These are phyloP conservation scores for Diplodia intermedia DNA, from an alignment of 2,329 filamentous ascomycete genomes.

Conservation along the genomic window DNA sequence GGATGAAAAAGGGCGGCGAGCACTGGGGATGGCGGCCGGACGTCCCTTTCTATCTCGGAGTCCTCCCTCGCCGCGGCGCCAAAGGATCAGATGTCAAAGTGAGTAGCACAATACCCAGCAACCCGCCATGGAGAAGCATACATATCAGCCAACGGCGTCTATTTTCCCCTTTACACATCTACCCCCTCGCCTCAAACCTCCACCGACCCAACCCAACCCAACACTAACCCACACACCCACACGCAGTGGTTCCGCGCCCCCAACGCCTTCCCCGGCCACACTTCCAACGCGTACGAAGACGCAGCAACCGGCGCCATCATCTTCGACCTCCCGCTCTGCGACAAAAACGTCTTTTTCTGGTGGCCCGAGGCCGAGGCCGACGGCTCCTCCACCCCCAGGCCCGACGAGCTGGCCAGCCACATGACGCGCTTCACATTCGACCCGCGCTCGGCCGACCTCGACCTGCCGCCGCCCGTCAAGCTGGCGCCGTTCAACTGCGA, in stretches of 20 bases:
- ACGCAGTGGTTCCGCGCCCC: constrained; percentile 46
- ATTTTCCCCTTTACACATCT: too few species aligned
- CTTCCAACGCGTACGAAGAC: constrained; percentile 49
- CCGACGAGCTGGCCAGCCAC: constrained; percentile 34
- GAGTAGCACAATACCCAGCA: background rate
- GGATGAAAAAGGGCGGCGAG: constrained; percentile 49
- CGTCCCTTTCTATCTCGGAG: constrained; percentile 41
- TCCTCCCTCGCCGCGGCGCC: constrained; percentile 38
- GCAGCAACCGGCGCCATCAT: constrained; percentile 39
- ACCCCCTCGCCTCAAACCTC: background rate
- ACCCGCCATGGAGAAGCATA: too few species aligned
- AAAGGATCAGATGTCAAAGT: constrained; percentile 32
- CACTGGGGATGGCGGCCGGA: constrained; percentile 51
- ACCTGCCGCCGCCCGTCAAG: constrained; percentile 38
- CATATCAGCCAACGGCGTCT: too few species aligned
- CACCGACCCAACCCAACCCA: background rate
- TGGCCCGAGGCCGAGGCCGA: constrained; percentile 48
- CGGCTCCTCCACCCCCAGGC: constrained; percentile 46
- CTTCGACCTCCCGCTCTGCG: constrained; percentile 48
- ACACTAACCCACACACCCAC: background rate
- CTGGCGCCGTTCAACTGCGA: constrained; percentile 52
- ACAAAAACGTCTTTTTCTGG: constrained; percentile 54
- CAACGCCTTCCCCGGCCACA: constrained; percentile 49
- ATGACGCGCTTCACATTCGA: constrained; percentile 40
- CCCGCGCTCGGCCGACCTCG: constrained; percentile 37